Conservation (phyloP, 257 asterid genomes). For the Solanum chaucha region DNA sequence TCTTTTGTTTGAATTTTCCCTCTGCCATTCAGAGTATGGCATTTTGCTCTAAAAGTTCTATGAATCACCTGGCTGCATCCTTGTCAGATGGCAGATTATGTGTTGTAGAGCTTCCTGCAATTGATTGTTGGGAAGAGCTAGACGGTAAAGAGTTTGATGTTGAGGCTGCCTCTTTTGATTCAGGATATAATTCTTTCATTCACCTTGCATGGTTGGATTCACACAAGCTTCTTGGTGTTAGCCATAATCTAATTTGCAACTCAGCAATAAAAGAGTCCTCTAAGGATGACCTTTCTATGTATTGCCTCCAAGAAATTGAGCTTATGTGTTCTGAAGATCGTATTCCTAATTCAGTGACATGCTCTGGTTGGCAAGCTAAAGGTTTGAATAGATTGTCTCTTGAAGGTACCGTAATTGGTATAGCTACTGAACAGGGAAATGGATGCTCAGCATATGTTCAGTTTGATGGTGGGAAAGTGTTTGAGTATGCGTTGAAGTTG, state of each 20-base stretch:
- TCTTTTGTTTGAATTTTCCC: slow-evolving; percentile 56
- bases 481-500: slow-evolving; percentile 47
- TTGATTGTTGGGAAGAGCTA: slow-evolving; percentile 83
- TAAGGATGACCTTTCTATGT: slow-evolving; percentile 29
- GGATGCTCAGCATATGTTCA: slow-evolving; percentile 59
- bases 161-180: slow-evolving; percentile 41
- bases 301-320: slow-evolving; percentile 65
- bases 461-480: slow-evolving; percentile 72
- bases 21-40: slow-evolving; percentile 47
- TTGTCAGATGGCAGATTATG: slow-evolving; percentile 83
- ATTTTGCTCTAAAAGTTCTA: slow-evolving; percentile 28
- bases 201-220: slow-evolving; percentile 78
- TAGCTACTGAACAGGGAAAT: slow-evolving; percentile 31
- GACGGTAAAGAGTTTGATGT: slow-evolving; percentile 57
- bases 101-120: slow-evolving; percentile 67
- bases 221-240: slow-evolving; percentile 52
- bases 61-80: slow-evolving; percentile 58
- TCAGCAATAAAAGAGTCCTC: slow-evolving; percentile 6
- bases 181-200: slow-evolving; percentile 24
- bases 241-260: slow-evolving; percentile 9
- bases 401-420: slow-evolving; percentile 51
- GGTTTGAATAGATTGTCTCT: slow-evolving; percentile 34
- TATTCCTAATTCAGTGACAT: slow-evolving; percentile 53
- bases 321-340: slow-evolving; percentile 58
- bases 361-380: slow-evolving; percentile 77